Evolutionary conservation across 163 green algal species (phyloP).

Genomic region (Scenedesmus sp.): DNA sequence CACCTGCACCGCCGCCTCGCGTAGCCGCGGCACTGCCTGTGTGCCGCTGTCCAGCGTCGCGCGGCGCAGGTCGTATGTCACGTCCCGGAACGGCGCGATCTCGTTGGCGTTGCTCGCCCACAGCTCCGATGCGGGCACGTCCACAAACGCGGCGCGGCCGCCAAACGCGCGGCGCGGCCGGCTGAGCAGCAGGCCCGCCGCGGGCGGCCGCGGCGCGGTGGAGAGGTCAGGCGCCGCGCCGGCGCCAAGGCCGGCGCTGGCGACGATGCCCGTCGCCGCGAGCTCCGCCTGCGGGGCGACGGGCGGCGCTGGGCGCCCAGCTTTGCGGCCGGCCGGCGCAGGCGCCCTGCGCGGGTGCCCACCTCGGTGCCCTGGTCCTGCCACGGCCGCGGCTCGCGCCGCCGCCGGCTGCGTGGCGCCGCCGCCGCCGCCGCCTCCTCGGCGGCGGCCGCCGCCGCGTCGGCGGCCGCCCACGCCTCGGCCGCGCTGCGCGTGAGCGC

Average conservation of each 20-base stretch:
- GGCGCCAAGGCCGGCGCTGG: too few species aligned
- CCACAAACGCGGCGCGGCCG: background rate
- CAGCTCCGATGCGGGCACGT: constrained; percentile 59
- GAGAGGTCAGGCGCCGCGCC: too few species aligned
- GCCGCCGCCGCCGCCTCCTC: constrained; percentile 29
- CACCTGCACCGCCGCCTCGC: constrained; percentile 59
- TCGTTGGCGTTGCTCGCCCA: constrained; percentile 76
- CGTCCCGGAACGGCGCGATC: constrained; percentile 74
- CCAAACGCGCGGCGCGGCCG: constrained; percentile 22
- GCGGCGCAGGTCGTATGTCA: constrained; percentile 73
- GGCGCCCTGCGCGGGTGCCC: background rate
- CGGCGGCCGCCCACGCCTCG: constrained; percentile 28
- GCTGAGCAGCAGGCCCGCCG: constrained; percentile 21
- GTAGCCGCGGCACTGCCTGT: constrained; percentile 63
- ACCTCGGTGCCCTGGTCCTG: constrained; percentile 68
- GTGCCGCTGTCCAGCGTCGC: constrained; percentile 59
- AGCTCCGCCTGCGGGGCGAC: constrained; percentile 37
- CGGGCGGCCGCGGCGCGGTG: too few species aligned
- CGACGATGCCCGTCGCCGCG: constrained; percentile 7
- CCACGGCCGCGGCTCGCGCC: constrained; percentile 64
- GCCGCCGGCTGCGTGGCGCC: constrained; percentile 53
- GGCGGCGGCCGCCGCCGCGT: constrained; percentile 35
- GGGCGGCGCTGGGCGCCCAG: too few species aligned
- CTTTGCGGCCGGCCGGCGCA: too few species aligned
- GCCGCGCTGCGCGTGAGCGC: constrained; percentile 46